Percentiles rank a stretch among this genome's conserved stretches.
phyloP scores from a whole-genome alignment of 2,329 filamentous ascomycete species.

The Xenoacremonium recifei region DNA sequence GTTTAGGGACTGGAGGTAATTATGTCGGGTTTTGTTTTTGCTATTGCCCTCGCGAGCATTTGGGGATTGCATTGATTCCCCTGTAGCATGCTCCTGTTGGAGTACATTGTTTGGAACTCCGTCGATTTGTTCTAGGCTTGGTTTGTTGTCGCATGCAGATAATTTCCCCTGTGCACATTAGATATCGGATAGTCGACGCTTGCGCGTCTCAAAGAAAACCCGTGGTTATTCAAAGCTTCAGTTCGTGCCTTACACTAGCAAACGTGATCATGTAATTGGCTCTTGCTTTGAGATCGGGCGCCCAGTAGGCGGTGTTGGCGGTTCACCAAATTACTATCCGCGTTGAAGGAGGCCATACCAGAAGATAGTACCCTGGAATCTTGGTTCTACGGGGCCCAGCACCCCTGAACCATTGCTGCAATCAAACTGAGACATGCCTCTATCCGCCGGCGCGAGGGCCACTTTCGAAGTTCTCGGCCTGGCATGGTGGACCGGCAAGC shows the following conservation, averaged over 20 bases:
- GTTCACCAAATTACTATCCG: no score
- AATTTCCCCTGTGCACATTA: slow-evolving; percentile 4
- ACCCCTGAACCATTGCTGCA: no score
- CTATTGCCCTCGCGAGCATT: slow-evolving; percentile 14
- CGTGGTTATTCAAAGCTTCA: background rate
- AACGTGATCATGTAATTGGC: no score
- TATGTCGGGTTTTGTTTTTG: slow-evolving; percentile 15
- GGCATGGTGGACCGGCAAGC: background rate
- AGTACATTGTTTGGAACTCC: slow-evolving; percentile 16
- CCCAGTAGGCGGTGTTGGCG: no score
- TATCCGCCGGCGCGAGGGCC: no score
- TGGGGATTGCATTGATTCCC: slow-evolving; percentile 14
- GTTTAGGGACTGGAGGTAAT: slow-evolving; percentile 22
- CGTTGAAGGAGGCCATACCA: no score
- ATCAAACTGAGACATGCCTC: background rate
- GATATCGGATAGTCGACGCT: slow-evolving; percentile 17
- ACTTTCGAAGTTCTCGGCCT: no score
- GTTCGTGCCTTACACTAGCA: background rate
- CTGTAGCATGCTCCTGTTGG: slow-evolving; percentile 14
- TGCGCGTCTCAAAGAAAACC: slow-evolving; percentile 7
- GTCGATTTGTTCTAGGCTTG: slow-evolving; percentile 6
- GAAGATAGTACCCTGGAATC: no score
- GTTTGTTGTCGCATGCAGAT: background rate
- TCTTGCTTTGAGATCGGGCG: no score
- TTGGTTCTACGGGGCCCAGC: no score